Base-by-base conservation (phyloP, 495 filamentous ascomycete genomes). In the Trichocladium antarcticum region DNA sequence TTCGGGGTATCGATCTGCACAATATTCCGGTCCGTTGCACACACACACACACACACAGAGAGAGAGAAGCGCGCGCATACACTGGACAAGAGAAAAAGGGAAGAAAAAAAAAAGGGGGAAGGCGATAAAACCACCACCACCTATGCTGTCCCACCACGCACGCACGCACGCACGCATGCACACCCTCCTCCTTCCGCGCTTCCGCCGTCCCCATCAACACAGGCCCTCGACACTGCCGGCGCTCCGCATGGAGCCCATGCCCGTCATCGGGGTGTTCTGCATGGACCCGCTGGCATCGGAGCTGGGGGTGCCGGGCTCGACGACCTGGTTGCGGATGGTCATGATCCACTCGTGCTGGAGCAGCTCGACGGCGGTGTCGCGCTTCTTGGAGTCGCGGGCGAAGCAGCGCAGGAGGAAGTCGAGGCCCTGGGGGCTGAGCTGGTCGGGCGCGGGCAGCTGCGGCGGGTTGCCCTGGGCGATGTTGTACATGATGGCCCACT, bases 401-500 rank as follows among this genome's bases (percentile, higher is more conserved):
- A 98, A 98, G 69, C 87, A 97, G 41, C 81, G 79, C 52, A 77
- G 76, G 47, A 98, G 63, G 60, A 97, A 97, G 59, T 95, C 88
- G 43, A 96, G 83, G 5, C 92, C 92, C 49, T 78, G 54, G 1
- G 82, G 77, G 58, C 83, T 88, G 51, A 98, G 76, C 61, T 97
- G 90, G 42, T 97, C 92, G 3, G 73, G 65, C 2, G 74, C 69
- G 12, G 92, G 92, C 27, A 97, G 72, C 52, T 85, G 81, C 2
- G 92, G 92, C 46, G 86, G 82, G 54, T 96, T 94, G 45, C 92
- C 92, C 58, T 94, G 89, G 3, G 92, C 92, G 53, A 98, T 98
- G 66, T 97, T 96, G 78, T 95, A 98, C 92, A 98, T 98, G 69
- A 98, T 97, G 29, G 92, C 92, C 90, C 92, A 98, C 64, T 98